phyloP scores from a whole-genome alignment of 805 yeast genomes.

The Geotrichum ghanense region DNA sequence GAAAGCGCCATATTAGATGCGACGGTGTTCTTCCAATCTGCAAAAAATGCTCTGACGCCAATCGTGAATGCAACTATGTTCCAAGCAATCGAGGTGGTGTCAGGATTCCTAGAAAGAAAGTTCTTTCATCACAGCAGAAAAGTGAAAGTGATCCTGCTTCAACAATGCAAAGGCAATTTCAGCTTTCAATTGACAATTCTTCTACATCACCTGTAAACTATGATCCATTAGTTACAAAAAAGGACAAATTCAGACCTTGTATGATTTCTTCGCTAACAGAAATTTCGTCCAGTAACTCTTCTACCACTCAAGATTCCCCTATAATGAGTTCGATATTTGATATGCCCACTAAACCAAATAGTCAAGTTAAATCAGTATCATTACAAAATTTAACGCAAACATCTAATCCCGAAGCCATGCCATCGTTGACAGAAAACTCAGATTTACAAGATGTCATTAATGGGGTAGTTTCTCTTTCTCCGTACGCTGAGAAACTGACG shows the following conservation, averaged over 20 bases:
- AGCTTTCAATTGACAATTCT: background rate
- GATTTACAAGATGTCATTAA: background rate
- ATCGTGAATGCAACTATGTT: conserved; percentile 5
- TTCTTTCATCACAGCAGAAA: background rate
- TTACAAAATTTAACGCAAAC: background rate
- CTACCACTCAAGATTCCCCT: background rate
- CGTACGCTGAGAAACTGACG: background rate
- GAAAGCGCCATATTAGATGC: conserved; percentile 7
- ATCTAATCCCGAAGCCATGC: background rate
- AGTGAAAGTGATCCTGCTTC: background rate
- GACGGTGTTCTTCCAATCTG: conserved; percentile 3
- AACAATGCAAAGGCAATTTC: background rate
- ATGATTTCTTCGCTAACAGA: background rate
- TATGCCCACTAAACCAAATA: background rate
- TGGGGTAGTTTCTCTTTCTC: background rate
- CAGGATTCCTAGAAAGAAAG: conserved; percentile 1
- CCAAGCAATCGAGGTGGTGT: conserved; percentile 8
- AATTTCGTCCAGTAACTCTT: too few species aligned
- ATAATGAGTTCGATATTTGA: background rate
- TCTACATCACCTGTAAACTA: background rate
- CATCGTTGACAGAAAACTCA: background rate
- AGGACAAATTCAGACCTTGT: too few species aligned
- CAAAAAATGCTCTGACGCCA: conserved; percentile 1
- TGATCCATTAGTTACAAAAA: background rate
- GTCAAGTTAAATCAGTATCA: background rate